phyloP scores from a whole-genome alignment of 2,329 filamentous ascomycete species.

The Geosmithia putterillii region DNA sequence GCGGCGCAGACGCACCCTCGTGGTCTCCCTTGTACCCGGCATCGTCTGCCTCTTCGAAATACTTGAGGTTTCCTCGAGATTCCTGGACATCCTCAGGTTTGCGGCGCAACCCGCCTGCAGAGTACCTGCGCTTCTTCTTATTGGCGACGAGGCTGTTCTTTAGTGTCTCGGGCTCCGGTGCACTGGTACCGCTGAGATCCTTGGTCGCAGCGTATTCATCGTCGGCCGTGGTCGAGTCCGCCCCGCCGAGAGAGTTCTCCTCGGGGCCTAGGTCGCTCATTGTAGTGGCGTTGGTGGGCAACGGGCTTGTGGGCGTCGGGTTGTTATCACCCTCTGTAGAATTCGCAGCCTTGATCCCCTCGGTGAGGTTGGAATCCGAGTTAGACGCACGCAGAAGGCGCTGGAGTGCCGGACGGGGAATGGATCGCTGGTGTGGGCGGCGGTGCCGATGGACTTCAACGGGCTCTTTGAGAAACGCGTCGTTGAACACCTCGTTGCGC shows the following conservation, averaged over 20 bases:
- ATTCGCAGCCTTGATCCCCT: slow-evolving; percentile 4
- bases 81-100: slow-evolving; percentile 62
- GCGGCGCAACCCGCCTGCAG: slow-evolving; percentile 68
- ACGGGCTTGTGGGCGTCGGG: too few species aligned
- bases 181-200: slow-evolving; percentile 51
- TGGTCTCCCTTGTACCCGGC: slow-evolving; percentile 61
- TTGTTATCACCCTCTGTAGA: too few species aligned
- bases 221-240: slow-evolving; percentile 16
- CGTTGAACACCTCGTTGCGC: slow-evolving; percentile 82
- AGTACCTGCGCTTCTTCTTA: slow-evolving; percentile 62
- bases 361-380: slow-evolving; percentile 27
- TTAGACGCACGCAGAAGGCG: slow-evolving; percentile 29
- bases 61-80: slow-evolving; percentile 68
- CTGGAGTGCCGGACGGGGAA: slow-evolving; percentile 41
- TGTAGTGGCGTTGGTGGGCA: slow-evolving; percentile 11
- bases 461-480: slow-evolving; percentile 77
- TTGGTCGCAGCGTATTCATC: slow-evolving; percentile 22
- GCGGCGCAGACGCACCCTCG: slow-evolving; percentile 6
- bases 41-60: slow-evolving; percentile 82
- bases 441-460: slow-evolving; percentile 72
- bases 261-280: slow-evolving; percentile 20
- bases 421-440: slow-evolving; percentile 53
- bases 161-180: slow-evolving; percentile 47
- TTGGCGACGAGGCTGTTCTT: slow-evolving; percentile 23
- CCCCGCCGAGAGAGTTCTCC: slow-evolving; percentile 7